Percentiles rank a stretch among this genome's conserved stretches.
Evolutionary conservation across 2,329 filamentous ascomycete species (phyloP).

Genomic region (Fusarium hostae): DNA sequence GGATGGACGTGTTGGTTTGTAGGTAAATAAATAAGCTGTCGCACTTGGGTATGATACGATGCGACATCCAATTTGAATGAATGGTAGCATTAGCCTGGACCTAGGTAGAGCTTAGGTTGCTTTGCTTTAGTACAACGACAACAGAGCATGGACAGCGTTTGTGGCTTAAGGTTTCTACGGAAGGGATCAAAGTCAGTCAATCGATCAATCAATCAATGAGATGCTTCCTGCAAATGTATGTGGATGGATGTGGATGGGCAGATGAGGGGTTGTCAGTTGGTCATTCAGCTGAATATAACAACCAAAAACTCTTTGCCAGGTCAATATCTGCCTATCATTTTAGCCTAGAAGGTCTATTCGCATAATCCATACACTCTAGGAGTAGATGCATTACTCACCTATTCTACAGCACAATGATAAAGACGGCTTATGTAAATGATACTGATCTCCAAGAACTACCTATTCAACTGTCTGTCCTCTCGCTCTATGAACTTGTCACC

Average conservation of each 20-base stretch:
- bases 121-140: neutral
- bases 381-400: neutral
- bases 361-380: neutral
- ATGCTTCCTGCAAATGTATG: neutral
- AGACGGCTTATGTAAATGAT: neutral
- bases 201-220: neutral
- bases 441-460: neutral
- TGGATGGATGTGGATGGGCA: conserved; percentile 1
- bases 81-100: neutral
- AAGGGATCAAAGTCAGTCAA: conserved; percentile 1
- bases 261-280: conserved; percentile 10
- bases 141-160: neutral
- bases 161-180: conserved; percentile 18
- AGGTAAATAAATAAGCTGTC: neutral
- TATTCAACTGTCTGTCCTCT: neutral
- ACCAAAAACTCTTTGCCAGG: neutral
- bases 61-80: conserved; percentile 9
- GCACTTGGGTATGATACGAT: conserved; percentile 8
- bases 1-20: neutral
- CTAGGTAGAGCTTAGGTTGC: neutral
- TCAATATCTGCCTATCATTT: neutral
- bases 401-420: neutral
- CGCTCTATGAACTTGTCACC: neutral
- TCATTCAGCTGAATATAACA: neutral
- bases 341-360: neutral